These are phyloP conservation scores for Xylariales sp. DNA, from an alignment of 2,329 filamentous ascomycete genomes.

Conservation along the genomic window DNA sequence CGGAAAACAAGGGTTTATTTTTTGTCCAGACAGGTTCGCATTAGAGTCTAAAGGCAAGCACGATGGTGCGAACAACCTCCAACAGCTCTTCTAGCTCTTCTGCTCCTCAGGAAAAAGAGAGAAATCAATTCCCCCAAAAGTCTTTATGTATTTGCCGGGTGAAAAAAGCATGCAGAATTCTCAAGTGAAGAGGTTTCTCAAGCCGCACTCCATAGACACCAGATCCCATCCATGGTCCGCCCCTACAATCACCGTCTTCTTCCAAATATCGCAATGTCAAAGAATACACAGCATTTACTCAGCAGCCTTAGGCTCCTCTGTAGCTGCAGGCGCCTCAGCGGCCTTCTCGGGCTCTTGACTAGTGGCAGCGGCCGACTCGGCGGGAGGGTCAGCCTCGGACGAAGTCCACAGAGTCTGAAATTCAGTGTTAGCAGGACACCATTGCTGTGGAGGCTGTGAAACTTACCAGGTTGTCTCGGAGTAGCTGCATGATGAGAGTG, in stretches of 20 bases:
- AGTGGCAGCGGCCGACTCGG: constrained; percentile 49
- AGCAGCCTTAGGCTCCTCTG: constrained; percentile 67
- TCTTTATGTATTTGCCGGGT: constrained; percentile 42
- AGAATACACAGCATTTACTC: constrained; percentile 45
- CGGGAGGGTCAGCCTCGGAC: constrained; percentile 81
- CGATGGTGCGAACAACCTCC: constrained; percentile 37
- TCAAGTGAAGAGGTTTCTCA: constrained; percentile 42
- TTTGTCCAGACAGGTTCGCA: constrained; percentile 52
- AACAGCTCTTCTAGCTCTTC: constrained; percentile 39
- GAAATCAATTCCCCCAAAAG: constrained; percentile 21
- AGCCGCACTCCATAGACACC: constrained; percentile 61
- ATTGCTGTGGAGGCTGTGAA: background rate
- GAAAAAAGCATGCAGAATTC: constrained; percentile 47
- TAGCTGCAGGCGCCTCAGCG: constrained; percentile 45
- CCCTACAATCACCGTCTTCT: constrained; percentile 29
- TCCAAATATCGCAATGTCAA: constrained; percentile 37
- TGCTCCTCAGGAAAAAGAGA: constrained; percentile 24
- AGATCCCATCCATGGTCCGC: constrained; percentile 43
- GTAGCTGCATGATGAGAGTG: constrained; percentile 96
- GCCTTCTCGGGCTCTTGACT: constrained; percentile 53
- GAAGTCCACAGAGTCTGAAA: constrained; percentile 95
- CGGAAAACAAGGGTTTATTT: constrained; percentile 38
- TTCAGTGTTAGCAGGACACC: constrained; percentile 23
- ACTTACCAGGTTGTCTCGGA: constrained; percentile 89
- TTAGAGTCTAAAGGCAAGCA: constrained; percentile 53